Conservation (phyloP, 2,329 filamentous ascomycete genomes). For the Rutstroemia sp. region DNA sequence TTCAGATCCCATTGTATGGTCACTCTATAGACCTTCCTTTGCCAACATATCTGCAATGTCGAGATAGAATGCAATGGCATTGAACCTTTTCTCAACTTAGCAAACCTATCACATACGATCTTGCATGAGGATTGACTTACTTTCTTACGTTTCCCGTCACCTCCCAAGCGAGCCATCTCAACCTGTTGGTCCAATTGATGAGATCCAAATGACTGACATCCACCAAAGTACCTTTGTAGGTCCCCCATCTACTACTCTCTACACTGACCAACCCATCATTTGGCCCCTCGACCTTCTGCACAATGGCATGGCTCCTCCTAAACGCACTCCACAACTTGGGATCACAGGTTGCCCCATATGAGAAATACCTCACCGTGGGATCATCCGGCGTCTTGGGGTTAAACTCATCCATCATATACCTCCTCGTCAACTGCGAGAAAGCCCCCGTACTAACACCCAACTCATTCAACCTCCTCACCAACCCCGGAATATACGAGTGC, state of each 20-base stretch:
- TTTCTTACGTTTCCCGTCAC: slow-evolving; percentile 43
- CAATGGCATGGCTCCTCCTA: slow-evolving; percentile 42
- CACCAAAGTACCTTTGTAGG: slow-evolving; percentile 55
- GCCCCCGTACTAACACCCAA: slow-evolving; percentile 51
- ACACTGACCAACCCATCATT: slow-evolving; percentile 66
- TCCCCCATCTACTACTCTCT: slow-evolving; percentile 52
- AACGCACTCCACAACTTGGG: slow-evolving; percentile 61
- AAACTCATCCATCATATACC: slow-evolving; percentile 51
- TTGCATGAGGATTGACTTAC: slow-evolving; percentile 33
- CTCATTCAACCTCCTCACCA: slow-evolving; percentile 43
- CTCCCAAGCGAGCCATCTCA: slow-evolving; percentile 47
- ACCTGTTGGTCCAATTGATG: slow-evolving; percentile 60
- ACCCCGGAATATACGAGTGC: slow-evolving; percentile 43
- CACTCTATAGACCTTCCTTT: slow-evolving; percentile 45
- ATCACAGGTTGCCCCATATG: slow-evolving; percentile 48
- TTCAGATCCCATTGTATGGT: not conserved
- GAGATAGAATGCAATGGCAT: slow-evolving; percentile 60
- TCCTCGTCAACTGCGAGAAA: slow-evolving; percentile 52
- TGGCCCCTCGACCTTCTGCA: slow-evolving; percentile 45
- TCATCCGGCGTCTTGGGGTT: slow-evolving; percentile 50
- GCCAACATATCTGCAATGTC: slow-evolving; percentile 64
- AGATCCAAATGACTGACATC: slow-evolving; percentile 56
- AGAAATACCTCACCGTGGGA: slow-evolving; percentile 49
- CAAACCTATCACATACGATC: not conserved
- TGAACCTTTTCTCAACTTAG: slow-evolving; percentile 42